Percentiles rank a stretch among this genome's conserved stretches.
phyloP scores from a whole-genome alignment of 495 filamentous ascomycete species.

The Aspergillus wentii region DNA sequence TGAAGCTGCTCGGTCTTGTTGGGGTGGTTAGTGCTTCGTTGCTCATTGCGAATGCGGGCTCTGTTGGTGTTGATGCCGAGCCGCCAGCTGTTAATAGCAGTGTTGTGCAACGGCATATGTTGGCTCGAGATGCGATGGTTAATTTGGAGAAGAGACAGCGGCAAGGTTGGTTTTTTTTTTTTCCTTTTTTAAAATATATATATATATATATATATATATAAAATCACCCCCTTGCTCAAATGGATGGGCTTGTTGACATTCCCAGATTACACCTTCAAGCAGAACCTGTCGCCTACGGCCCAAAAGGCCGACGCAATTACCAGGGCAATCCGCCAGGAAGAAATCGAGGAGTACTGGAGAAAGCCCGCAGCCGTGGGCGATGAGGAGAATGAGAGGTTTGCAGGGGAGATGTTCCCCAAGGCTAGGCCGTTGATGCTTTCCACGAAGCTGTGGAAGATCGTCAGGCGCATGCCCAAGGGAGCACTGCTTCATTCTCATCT shows the following conservation, averaged over 20 bases:
- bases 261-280: slow-evolving; percentile 8
- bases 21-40: background rate
- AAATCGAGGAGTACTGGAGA: slow-evolving; percentile 17
- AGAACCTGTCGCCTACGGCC: slow-evolving; percentile 7
- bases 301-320: slow-evolving; percentile 11
- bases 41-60: background rate
- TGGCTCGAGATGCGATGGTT: slow-evolving; percentile 3
- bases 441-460: slow-evolving; percentile 12
- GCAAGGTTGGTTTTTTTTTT: slow-evolving; percentile 7
- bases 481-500: slow-evolving; percentile 17
- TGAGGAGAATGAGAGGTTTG: slow-evolving; percentile 8
- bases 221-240: too few relatives aligned
- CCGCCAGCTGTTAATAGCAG: slow-evolving; percentile 1
- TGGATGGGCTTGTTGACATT: too few relatives aligned
- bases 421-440: slow-evolving; percentile 8
- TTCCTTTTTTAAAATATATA: too few relatives aligned
- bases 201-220: background rate
- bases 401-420: slow-evolving; percentile 13
- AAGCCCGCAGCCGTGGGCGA: slow-evolving; percentile 4
- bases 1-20: background rate
- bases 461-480: slow-evolving; percentile 18
- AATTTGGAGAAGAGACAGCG: slow-evolving; percentile 10
- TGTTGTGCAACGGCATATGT: slow-evolving; percentile 4
- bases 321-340: slow-evolving; percentile 10
- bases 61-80: background rate